These are phyloP conservation scores for Tolypocladium guangdongense DNA, from an alignment of 2,329 filamentous ascomycete genomes.

Conservation along the genomic window DNA sequence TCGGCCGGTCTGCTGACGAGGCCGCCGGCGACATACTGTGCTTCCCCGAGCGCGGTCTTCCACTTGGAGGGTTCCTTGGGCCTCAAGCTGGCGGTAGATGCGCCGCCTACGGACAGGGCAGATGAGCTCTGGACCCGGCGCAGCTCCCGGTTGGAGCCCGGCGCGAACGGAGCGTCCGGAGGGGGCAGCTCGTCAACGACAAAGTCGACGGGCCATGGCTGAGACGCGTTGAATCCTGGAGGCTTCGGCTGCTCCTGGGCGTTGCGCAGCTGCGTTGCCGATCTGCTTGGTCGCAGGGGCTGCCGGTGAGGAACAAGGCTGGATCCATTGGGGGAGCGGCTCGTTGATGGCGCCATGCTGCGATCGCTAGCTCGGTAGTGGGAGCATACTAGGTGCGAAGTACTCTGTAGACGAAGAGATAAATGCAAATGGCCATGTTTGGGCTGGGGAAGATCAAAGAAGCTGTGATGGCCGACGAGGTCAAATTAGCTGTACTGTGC, in stretches of 20 bases:
- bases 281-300: conserved; percentile 7
- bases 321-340: not conserved
- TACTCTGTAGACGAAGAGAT: not conserved
- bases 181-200: not conserved
- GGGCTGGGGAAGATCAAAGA: not conserved
- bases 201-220: not conserved
- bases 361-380: not conserved
- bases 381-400: not conserved
- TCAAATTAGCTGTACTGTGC: too few species aligned
- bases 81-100: not conserved
- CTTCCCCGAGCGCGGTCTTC: conserved; percentile 43
- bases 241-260: not conserved
- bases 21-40: conserved; percentile 54
- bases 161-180: not conserved
- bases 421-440: not conserved
- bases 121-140: conserved; percentile 22
- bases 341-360: not conserved
- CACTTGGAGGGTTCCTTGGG: conserved; percentile 20
- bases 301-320: not conserved
- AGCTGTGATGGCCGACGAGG: too few species aligned
- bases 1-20: conserved; percentile 52
- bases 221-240: not conserved
- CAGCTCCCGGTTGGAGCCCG: conserved; percentile 4
- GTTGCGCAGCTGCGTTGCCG: conserved; percentile 4
- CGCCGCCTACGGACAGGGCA: conserved; percentile 9